These are phyloP conservation scores for Prillingera fragicola DNA, from an alignment of 1,284 basidiomycete species.

Conservation along the genomic window DNA sequence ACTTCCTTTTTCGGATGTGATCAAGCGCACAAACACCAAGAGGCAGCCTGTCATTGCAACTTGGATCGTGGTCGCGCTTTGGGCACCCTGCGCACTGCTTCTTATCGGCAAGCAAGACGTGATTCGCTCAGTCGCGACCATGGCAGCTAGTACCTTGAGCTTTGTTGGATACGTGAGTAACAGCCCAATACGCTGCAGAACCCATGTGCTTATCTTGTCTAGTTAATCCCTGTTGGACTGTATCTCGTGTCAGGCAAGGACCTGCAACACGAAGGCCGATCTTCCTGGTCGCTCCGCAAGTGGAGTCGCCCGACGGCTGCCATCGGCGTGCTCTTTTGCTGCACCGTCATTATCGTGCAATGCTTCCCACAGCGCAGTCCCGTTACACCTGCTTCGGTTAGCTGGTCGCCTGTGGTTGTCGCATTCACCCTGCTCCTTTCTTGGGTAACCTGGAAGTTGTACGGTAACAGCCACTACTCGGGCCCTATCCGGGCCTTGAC, in stretches of 20 bases:
- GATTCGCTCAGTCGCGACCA: slow-evolving; percentile 36
- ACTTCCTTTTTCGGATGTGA: slow-evolving; percentile 39
- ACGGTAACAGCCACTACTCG: slow-evolving; percentile 35
- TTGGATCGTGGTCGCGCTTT: slow-evolving; percentile 34
- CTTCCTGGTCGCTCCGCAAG: slow-evolving; percentile 39
- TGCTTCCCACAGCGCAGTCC: slow-evolving; percentile 34
- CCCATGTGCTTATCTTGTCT: background rate
- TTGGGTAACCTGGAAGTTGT: slow-evolving; percentile 24
- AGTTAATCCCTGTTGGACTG: slow-evolving; percentile 32
- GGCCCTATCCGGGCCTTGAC: slow-evolving; percentile 46
- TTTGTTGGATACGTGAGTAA: slow-evolving; percentile 41
- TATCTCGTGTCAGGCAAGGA: slow-evolving; percentile 41
- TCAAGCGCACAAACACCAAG: slow-evolving; percentile 34
- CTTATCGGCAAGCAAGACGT: slow-evolving; percentile 21
- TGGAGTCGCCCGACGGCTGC: slow-evolving; percentile 37
- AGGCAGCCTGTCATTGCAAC: slow-evolving; percentile 41
- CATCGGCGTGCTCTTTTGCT: slow-evolving; percentile 29
- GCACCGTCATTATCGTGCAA: slow-evolving; percentile 31
- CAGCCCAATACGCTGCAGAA: background rate
- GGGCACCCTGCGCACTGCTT: slow-evolving; percentile 36
- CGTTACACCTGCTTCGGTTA: slow-evolving; percentile 34
- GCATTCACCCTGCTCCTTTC: slow-evolving; percentile 34
- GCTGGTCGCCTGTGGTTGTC: slow-evolving; percentile 42
- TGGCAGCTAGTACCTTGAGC: slow-evolving; percentile 34
- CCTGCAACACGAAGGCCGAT: slow-evolving; percentile 41